phyloP scores from a whole-genome alignment of 2,329 filamentous ascomycete species.

The Periconia digitata region DNA sequence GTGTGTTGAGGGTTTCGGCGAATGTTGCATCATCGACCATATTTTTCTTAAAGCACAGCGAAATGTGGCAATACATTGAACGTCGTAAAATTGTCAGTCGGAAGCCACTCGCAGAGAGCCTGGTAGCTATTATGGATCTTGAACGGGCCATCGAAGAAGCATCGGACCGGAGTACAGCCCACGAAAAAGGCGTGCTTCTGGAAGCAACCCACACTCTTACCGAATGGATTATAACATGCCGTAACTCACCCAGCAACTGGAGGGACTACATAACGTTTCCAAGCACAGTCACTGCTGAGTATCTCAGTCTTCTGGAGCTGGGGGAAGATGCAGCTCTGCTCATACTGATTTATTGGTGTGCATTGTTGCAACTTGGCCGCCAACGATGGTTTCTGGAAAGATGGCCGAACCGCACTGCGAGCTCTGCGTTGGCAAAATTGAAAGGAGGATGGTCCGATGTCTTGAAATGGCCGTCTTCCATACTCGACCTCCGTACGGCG shows the following conservation, averaged over 20 bases:
- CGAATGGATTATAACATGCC: slow-evolving; percentile 1
- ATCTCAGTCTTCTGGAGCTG: background rate
- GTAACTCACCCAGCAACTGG: background rate
- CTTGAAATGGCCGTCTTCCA: background rate
- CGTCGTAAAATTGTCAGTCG: background rate
- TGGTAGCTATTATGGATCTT: background rate
- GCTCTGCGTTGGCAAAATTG: background rate
- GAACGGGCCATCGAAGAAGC: background rate
- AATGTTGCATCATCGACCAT: background rate
- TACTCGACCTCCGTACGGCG: background rate
- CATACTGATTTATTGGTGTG: slow-evolving; percentile 5
- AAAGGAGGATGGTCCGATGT: background rate
- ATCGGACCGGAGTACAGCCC: background rate
- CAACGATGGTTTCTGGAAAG: slow-evolving; percentile 3
- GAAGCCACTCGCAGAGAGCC: background rate
- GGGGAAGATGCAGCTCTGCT: background rate
- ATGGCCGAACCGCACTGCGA: slow-evolving; percentile 1
- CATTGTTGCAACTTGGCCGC: background rate
- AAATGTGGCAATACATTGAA: background rate
- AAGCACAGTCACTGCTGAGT: background rate
- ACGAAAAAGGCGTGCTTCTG: background rate
- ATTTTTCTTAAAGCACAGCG: background rate
- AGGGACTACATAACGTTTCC: slow-evolving; percentile 4
- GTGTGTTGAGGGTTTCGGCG: background rate
- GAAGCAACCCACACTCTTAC: background rate